These are phyloP conservation scores for Boletus rubescentipes DNA, from an alignment of 768 basidiomycete species.

Conservation along the genomic window DNA sequence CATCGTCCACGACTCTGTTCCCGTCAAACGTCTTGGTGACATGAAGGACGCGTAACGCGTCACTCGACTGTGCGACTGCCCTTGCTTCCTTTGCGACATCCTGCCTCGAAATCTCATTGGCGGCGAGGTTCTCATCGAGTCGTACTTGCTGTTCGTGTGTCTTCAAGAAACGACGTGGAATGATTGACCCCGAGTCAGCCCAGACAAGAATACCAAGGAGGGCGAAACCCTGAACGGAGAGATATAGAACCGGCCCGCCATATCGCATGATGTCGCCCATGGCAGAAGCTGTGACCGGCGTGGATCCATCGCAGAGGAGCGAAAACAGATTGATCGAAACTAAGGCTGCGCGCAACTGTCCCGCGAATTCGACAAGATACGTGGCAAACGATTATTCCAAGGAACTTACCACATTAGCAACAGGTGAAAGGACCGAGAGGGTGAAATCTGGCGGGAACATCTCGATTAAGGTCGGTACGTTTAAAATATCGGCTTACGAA, in stretches of 20 bases:
- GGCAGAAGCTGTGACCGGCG: slow-evolving; percentile 43
- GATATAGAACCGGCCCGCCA: slow-evolving; percentile 75
- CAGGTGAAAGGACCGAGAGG: slow-evolving; percentile 63
- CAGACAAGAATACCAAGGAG: slow-evolving; percentile 66
- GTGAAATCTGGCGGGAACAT: slow-evolving; percentile 50
- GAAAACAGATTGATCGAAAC: slow-evolving; percentile 80
- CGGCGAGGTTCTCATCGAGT: slow-evolving; percentile 12
- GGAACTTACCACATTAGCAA: slow-evolving; percentile 61
- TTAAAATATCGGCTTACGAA: slow-evolving; percentile 39
- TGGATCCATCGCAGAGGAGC: slow-evolving; percentile 61
- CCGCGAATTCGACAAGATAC: neutral
- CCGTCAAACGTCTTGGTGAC: slow-evolving; percentile 60
- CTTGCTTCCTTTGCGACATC: slow-evolving; percentile 60
- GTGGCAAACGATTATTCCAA: neutral
- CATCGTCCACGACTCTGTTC: slow-evolving; percentile 67
- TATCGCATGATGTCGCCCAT: slow-evolving; percentile 57
- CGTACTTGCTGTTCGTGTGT: slow-evolving; percentile 14
- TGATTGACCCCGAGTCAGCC: slow-evolving; percentile 65
- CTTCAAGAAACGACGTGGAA: slow-evolving; percentile 40
- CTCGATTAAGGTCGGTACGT: neutral
- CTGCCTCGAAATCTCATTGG: slow-evolving; percentile 28
- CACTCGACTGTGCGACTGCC: slow-evolving; percentile 45
- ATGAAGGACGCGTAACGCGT: slow-evolving; percentile 60
- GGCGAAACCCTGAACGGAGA: slow-evolving; percentile 57
- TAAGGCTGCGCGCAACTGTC: slow-evolving; percentile 64